Evolutionary conservation across 2,329 filamentous ascomycete genomes (phyloP).

Genomic region (Aureobasidium sp.): DNA sequence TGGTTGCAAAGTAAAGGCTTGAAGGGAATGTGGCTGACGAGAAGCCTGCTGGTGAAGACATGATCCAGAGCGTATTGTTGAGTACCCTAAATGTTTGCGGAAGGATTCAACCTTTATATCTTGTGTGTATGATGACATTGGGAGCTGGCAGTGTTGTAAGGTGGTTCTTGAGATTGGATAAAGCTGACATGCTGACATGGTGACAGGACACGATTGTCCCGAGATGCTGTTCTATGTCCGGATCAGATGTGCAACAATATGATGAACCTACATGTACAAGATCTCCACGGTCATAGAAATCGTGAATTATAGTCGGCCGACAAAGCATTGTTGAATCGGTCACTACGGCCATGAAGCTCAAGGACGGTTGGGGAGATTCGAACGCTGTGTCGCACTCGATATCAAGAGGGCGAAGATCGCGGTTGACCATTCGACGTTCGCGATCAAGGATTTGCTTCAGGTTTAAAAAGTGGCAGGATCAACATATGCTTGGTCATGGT

Average conservation of each 20-base stretch:
- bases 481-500: not conserved
- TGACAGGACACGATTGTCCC: not conserved
- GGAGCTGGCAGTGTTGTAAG: not conserved
- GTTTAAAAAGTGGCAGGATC: too few species aligned
- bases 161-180: too few species aligned
- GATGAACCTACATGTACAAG: not conserved
- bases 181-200: not conserved
- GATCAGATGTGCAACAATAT: not conserved
- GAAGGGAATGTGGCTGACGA: not conserved
- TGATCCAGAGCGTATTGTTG: not conserved
- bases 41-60: not conserved
- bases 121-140: not conserved
- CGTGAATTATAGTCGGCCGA: not conserved
- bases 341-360: not conserved
- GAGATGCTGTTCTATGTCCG: not conserved
- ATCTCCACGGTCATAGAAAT: not conserved
- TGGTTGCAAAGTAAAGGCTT: not conserved
- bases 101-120: not conserved
- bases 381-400: not conserved
- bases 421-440: too few species aligned
- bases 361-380: not conserved
- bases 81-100: not conserved
- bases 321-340: not conserved
- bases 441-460: too few species aligned
- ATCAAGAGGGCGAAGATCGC: not conserved